phyloP scores from a whole-genome alignment of 1,139 yeast genomes.

The Sugiyamaella sp. region DNA sequence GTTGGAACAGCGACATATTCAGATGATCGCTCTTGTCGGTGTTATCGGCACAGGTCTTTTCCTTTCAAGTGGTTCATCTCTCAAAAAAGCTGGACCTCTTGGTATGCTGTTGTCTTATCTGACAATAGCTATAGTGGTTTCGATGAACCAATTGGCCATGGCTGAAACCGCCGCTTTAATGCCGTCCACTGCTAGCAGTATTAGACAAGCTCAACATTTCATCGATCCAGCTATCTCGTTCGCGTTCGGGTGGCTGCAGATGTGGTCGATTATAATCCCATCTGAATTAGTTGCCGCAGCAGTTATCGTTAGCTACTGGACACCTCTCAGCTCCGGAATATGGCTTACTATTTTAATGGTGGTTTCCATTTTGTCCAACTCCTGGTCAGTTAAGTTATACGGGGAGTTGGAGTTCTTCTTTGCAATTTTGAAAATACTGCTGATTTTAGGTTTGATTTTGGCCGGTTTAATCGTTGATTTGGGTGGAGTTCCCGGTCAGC shows the following conservation, averaged over 20 bases:
- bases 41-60: slow-evolving; percentile 81
- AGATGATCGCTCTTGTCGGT: slow-evolving; percentile 84
- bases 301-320: slow-evolving; percentile 68
- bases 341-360: slow-evolving; percentile 67
- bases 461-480: slow-evolving; percentile 60
- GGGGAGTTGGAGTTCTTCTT: slow-evolving; percentile 72
- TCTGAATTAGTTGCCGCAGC: slow-evolving; percentile 78
- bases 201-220: slow-evolving; percentile 68
- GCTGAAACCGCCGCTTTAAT: slow-evolving; percentile 85
- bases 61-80: slow-evolving; percentile 75
- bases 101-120: slow-evolving; percentile 71
- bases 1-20: slow-evolving; percentile 54
- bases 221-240: slow-evolving; percentile 80
- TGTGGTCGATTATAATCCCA: slow-evolving; percentile 72
- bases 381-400: slow-evolving; percentile 70
- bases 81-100: slow-evolving; percentile 77
- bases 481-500: slow-evolving; percentile 62
- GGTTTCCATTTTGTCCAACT: slow-evolving; percentile 55
- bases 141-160: slow-evolving; percentile 74
- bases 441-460: slow-evolving; percentile 64
- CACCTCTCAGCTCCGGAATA: slow-evolving; percentile 46
- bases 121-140: slow-evolving; percentile 69
- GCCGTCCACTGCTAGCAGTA: slow-evolving; percentile 80
- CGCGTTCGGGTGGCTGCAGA: slow-evolving; percentile 76
- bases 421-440: slow-evolving; percentile 59